Evolutionary conservation across 305 asterid genomes (phyloP), one percentile per base, ranked within the genome.

Genomic region (Caryopteris hybrid): DNA sequence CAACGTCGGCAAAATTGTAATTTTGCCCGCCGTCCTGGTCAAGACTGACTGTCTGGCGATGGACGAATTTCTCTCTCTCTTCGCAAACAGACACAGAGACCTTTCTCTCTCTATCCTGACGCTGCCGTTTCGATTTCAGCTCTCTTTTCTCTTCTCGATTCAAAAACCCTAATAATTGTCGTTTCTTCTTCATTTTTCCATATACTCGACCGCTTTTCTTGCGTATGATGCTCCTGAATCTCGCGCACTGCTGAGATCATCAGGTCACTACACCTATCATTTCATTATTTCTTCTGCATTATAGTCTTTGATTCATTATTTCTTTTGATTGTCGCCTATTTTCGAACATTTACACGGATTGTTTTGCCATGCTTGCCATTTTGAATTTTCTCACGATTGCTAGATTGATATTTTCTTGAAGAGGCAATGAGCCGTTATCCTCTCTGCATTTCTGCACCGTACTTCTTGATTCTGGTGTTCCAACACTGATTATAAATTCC

Each of bases 181-280:
- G 12, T 70, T 52, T 47, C 52, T 45, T 7, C 8, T 39, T 52
- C 11, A n/a, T n/a, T 5, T 16, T 50, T 8, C 13, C 13, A 6
- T 9, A 39, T 8, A 57, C 69, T 46, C 51, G 21, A 64, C 60
- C 71, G 56, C 56, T 21, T 50, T 39, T 52, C 4, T 23, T 59
- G 64, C 51, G 43, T 29, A 25, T 31, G 72, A 63, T 61, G 76
- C 61, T 52, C 64, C n/a, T 11, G 36, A 29, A 41, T 73, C 65
- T 43, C 43, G 21, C 68, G 39, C 34, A n/a, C 66, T 61, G 69
- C 66, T 25, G 50, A 23, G 27, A 64, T 64, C 20, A 68, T 43
- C 82, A 76, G 84, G 83, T 78, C 27, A 34, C 68, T 77, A 45
- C 47, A 25, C 68, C 70, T 34, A 20, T 31, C 66, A 8, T 53